Evolutionary conservation across 169 alveolate genomes (phyloP).

Genomic region (Amoebophrya sp.): DNA sequence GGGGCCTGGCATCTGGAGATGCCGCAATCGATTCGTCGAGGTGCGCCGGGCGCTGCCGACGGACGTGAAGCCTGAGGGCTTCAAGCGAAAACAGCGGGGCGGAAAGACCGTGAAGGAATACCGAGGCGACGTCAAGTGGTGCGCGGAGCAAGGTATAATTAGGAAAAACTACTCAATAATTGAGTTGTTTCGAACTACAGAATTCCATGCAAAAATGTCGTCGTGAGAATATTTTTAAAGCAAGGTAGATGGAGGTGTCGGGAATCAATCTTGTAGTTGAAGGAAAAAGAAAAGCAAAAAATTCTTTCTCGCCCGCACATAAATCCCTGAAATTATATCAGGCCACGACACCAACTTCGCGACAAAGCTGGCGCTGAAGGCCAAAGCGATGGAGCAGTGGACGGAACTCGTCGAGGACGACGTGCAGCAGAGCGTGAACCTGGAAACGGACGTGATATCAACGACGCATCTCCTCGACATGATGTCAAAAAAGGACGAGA

Average conservation of each 20-base stretch:
- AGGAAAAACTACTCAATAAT: neutral
- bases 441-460: neutral
- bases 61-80: constrained; percentile 9
- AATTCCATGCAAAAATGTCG: no score
- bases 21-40: neutral
- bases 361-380: constrained; percentile 4
- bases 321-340: neutral
- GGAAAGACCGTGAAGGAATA: neutral
- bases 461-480: neutral
- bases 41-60: neutral
- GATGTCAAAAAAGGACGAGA: neutral
- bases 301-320: no score
- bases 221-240: no score
- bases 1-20: neutral
- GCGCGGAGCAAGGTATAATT: neutral
- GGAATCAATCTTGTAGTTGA: no score
- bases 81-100: neutral
- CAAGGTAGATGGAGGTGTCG: no score
- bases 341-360: neutral
- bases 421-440: neutral
- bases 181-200: neutral
- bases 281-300: no score
- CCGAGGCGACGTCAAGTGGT: constrained; percentile 23
- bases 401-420: neutral
- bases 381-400: neutral